phyloP scores from a whole-genome alignment of 768 basidiomycete genomes.

The Hortiboletus campestris region DNA sequence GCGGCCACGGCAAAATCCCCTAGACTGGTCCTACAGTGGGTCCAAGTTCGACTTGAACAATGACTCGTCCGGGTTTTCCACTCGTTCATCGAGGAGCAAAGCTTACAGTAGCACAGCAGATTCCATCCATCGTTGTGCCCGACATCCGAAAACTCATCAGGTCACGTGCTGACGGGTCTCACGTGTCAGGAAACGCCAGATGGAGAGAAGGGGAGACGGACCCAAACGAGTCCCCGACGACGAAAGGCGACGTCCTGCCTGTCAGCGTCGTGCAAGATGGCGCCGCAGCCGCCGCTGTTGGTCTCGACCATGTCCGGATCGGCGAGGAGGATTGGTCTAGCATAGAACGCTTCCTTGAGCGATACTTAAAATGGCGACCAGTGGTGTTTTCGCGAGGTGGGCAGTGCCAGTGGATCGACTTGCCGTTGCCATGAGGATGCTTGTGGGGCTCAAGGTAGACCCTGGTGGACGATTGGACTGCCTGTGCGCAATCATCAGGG shows the following conservation, averaged over 20 bases:
- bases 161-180: too few relatives aligned
- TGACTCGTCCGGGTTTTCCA: not conserved
- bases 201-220: slow-evolving; percentile 34
- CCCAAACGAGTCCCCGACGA: slow-evolving; percentile 98
- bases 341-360: slow-evolving; percentile 88
- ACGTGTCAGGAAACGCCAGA: not conserved
- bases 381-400: not conserved
- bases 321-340: slow-evolving; percentile 79
- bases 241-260: slow-evolving; percentile 85
- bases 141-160: slow-evolving; percentile 33
- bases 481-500: slow-evolving; percentile 26
- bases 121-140: not conserved
- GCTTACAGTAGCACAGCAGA: not conserved
- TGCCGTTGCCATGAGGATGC: slow-evolving; percentile 90
- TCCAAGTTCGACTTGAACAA: not conserved
- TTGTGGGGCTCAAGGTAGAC: slow-evolving; percentile 98
- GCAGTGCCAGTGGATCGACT: slow-evolving; percentile 36
- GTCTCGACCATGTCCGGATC: slow-evolving; percentile 98
- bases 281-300: slow-evolving; percentile 86
- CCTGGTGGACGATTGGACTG: slow-evolving; percentile 72
- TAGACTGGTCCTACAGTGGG: slow-evolving; percentile 1
- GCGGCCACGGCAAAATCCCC: not conserved
- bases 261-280: slow-evolving; percentile 77
- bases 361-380: slow-evolving; percentile 1
- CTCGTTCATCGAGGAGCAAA: slow-evolving; percentile 1